These are phyloP conservation scores for Escallonia rubra DNA, from an alignment of 129 eudicot species.

Conservation along the genomic window DNA sequence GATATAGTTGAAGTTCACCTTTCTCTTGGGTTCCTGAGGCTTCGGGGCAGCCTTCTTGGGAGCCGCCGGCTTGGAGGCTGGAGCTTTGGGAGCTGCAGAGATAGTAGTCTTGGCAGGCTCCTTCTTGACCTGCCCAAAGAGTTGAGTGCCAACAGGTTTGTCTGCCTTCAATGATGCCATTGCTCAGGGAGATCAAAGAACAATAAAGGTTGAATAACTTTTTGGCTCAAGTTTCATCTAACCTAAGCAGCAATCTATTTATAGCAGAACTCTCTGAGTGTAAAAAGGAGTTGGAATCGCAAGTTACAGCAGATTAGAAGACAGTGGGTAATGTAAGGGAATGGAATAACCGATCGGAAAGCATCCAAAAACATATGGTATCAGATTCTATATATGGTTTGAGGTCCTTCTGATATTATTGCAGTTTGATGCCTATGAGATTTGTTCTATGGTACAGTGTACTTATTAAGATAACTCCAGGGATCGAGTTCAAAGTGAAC, in stretches of 20 bases:
- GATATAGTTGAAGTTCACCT: conserved; percentile 1
- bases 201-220: neutral
- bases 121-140: conserved; percentile 20
- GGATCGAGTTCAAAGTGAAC: no score
- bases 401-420: neutral
- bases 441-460: no score
- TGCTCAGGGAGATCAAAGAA: neutral
- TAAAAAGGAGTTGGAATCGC: conserved; percentile 4
- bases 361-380: neutral
- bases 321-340: neutral
- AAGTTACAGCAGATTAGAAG: neutral
- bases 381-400: neutral
- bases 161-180: conserved; percentile 25
- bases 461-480: no score
- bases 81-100: neutral
- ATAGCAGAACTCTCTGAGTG: neutral
- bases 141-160: conserved; percentile 12
- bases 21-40: conserved; percentile 16
- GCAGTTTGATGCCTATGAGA: no score
- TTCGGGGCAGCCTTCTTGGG: conserved; percentile 14
- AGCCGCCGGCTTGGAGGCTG: neutral
- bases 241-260: neutral
- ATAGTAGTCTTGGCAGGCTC: conserved; percentile 4
- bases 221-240: neutral
- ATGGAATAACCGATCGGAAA: neutral